phyloP scores from a whole-genome alignment of 2,329 filamentous ascomycete species.

The Cryoendolithus antarcticus region DNA sequence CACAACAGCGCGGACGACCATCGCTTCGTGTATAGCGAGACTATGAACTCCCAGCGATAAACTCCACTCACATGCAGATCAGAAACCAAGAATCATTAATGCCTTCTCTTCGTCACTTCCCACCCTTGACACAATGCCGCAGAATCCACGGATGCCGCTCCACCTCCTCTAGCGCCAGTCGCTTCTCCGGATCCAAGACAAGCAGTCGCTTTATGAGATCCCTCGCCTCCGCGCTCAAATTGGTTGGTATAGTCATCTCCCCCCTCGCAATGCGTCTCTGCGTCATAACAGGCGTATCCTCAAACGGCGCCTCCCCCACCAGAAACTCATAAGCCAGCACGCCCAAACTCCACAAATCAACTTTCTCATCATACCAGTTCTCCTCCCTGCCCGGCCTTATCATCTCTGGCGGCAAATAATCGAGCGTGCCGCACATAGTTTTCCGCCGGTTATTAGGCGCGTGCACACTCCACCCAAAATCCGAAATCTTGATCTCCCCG shows the following conservation, averaged over 20 bases:
- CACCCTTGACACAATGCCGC: constrained; percentile 67
- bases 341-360: constrained; percentile 91
- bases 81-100: too few species aligned
- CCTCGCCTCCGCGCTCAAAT: constrained; percentile 77
- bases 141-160: constrained; percentile 90
- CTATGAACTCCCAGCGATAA: too few species aligned
- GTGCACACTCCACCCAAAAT: constrained; percentile 98
- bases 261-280: constrained; percentile 76
- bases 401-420: constrained; percentile 98
- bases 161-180: constrained; percentile 79
- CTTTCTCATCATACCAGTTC: constrained; percentile 88
- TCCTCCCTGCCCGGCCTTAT: constrained; percentile 64
- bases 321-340: constrained; percentile 95
- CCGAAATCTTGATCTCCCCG: constrained; percentile 95
- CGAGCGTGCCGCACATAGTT: constrained; percentile 93
- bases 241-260: constrained; percentile 86
- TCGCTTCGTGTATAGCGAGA: too few species aligned
- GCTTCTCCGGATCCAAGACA: constrained; percentile 85
- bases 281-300: constrained; percentile 91
- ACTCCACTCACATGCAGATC: too few species aligned
- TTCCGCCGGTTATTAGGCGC: constrained; percentile 86
- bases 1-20: too few species aligned
- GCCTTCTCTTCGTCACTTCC: constrained; percentile 10
- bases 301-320: constrained; percentile 90
- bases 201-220: constrained; percentile 87